Base-by-base conservation (phyloP, 2,329 filamentous ascomycete genomes). In the Dryadomyces quercus-mongolicae region DNA sequence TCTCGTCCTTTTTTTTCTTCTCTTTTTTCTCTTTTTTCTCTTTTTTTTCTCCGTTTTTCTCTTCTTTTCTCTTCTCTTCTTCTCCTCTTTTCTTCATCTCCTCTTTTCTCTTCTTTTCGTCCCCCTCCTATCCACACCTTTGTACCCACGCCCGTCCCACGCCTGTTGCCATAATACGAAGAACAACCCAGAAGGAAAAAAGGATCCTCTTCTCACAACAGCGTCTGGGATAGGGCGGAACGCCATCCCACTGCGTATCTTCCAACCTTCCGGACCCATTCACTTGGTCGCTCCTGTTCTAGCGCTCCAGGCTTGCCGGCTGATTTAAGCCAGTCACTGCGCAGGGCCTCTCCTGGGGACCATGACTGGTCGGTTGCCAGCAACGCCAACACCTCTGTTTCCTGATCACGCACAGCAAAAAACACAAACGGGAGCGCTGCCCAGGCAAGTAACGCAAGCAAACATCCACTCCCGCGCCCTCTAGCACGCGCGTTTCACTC, bases 361-460 rank as follows among this genome's bases (percentile, higher is more conserved):
- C 57, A 61, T 71, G 64, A 71, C 66, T 72, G 70, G 70, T 66
- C 64, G 62, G 62, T 61, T 62, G 36, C 16, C 18, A 18, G 21
- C 16, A 25, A 43, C 38, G 38, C 36, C 59, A 58, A 61, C 62
- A 58, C 54, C 59, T 59, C 61, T 51, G 38, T 20, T n/a, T 60
- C 60, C 62, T 59, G 56, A 59, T 60, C 61, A 56, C 58, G 58
- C 60, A 58, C 61, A 53, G 48, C 56, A 49, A 44, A 38, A 40
- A 40, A 13, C 36, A 40, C 36, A 40, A 40, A 40, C 36, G 36
- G 36, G 36, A 40, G 36, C 15, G 34, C 49, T 15, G 21, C 48
- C 34, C 9, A 38, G 48, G n/a, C 48, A n/a, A 40, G 48, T 49
- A 31, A 31, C 21, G 36, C 49, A 44, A 51, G 10, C 42, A 36